Evolutionary conservation across 495 filamentous ascomycete genomes (phyloP).

Genomic region (Lentithecium fluviatile): DNA sequence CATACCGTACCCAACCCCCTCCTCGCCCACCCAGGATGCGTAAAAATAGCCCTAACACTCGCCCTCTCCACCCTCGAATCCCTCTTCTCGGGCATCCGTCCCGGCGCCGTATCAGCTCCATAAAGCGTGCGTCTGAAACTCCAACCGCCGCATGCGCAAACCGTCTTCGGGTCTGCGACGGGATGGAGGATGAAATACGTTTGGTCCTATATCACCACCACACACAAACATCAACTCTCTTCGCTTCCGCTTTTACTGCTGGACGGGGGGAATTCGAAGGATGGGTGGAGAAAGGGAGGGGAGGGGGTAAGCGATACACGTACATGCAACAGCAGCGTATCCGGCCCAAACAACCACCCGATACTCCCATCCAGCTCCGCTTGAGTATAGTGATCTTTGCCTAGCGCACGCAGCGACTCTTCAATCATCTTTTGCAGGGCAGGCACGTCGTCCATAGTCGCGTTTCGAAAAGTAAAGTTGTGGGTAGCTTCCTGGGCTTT

Average conservation of each 20-base stretch:
- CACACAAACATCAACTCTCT: background rate
- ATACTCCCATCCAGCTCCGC: conserved; percentile 31
- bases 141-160: conserved; percentile 31
- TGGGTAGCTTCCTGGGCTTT: conserved; percentile 26
- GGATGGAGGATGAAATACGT: conserved; percentile 32
- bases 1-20: conserved; percentile 23
- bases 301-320: background rate
- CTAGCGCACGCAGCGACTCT: conserved; percentile 19
- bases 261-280: background rate
- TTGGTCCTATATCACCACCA: conserved; percentile 6
- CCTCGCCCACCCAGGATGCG: conserved; percentile 27
- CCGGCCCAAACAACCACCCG: conserved; percentile 32
- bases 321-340: conserved; percentile 23
- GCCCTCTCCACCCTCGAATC: conserved; percentile 21
- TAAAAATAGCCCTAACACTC: conserved; percentile 32
- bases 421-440: conserved; percentile 21
- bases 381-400: conserved; percentile 15
- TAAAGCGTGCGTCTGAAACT: conserved; percentile 30
- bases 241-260: background rate
- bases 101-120: conserved; percentile 29
- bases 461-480: conserved; percentile 20
- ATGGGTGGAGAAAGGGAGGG: background rate
- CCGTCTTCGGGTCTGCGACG: background rate
- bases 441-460: conserved; percentile 20
- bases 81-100: conserved; percentile 19